Evolutionary conservation across 306 rosid genomes (phyloP).

Genomic region (Citrullus mucosospermus): DNA sequence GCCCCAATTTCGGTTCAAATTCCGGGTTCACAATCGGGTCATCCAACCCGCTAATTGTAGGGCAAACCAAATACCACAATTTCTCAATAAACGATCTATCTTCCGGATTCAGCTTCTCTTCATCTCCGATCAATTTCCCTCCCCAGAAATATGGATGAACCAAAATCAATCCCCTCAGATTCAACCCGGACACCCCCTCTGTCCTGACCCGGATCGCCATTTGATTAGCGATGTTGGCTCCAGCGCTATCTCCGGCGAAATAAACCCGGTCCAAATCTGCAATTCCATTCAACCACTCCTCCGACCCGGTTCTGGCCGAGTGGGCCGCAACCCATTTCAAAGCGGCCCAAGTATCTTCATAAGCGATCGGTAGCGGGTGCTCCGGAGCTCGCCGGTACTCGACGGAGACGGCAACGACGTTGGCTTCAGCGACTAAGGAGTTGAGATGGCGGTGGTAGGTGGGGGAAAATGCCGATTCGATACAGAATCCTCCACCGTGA

Average conservation of each 20-base stretch:
- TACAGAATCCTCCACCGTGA: slow-evolving; percentile 65
- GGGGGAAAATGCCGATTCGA: slow-evolving; percentile 45
- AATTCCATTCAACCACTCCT: slow-evolving; percentile 35
- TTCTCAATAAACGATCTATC: neutral
- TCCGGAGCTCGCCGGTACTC: slow-evolving; percentile 63
- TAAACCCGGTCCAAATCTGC: slow-evolving; percentile 37
- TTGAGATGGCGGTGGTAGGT: slow-evolving; percentile 30
- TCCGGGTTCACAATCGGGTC: slow-evolving; percentile 53
- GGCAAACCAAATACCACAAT: slow-evolving; percentile 42
- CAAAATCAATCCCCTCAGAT: slow-evolving; percentile 26
- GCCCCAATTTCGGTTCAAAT: slow-evolving; percentile 38
- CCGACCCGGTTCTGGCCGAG: slow-evolving; percentile 28
- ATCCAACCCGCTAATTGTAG: slow-evolving; percentile 28
- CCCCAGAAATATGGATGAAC: slow-evolving; percentile 69
- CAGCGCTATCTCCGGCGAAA: slow-evolving; percentile 65
- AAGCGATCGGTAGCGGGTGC: slow-evolving; percentile 38
- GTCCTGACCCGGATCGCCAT: slow-evolving; percentile 35
- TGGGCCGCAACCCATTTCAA: slow-evolving; percentile 55
- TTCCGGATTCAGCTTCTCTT: slow-evolving; percentile 5
- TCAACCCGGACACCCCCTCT: slow-evolving; percentile 26
- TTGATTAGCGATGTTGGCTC: slow-evolving; percentile 46
- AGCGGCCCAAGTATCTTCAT: slow-evolving; percentile 51
- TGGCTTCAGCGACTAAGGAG: slow-evolving; percentile 25
- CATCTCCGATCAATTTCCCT: slow-evolving; percentile 26
- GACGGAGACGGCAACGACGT: slow-evolving; percentile 45